Base-by-base conservation (phyloP, 1,284 basidiomycete species). In the Athelia psychrophila region DNA sequence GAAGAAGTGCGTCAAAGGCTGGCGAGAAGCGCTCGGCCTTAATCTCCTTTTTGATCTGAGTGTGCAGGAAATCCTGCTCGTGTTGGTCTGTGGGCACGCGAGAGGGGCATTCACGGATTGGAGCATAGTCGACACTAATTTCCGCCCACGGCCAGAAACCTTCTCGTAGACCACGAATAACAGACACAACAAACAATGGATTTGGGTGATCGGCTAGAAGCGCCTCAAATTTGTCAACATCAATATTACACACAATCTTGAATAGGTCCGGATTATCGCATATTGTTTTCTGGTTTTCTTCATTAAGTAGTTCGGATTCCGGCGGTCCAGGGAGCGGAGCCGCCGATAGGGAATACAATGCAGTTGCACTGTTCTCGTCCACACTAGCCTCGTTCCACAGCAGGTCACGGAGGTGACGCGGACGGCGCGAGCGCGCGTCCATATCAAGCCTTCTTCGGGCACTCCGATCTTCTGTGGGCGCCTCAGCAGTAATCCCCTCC, bases 141-240 rank as follows among this genome's bases (percentile, higher is more conserved):
- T 60, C 52, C 20, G 58, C 56, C 19, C 56, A 60, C 0, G 61
- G 64, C 64, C 64, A 66, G 33, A 64, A 66, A 0, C 65, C 65
- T 9, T 61, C 51, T 2, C 58, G 50, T 2, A 67, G 47, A 3
- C 60, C 55, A 0, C 30, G 9, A 8, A 61, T 23, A 1, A 68
- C 62, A 1, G 64, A 67, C 0, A 52, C 25, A 0, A 66, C 62
- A 13, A 65, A 58, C 0, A 58, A 56, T 12, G 50, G 59, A 47
- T 68, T 68, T 3, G 65, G 65, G 53, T 68, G 65, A 12, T 44
- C 22, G 0, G 13, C 9, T 1, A 65, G 54, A 0, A 61, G 48
- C 0, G 2, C 1, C 13, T 60, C 61, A 19, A 67, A 53, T 12
- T 10, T n/a, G n/a, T 35, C 33, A 35, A 35, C n/a, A 35, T 35